Percentiles rank a stretch among this genome's conserved stretches.
Conservation (phyloP, 2,329 filamentous ascomycete species). For the Scedosporium apiospermum region DNA sequence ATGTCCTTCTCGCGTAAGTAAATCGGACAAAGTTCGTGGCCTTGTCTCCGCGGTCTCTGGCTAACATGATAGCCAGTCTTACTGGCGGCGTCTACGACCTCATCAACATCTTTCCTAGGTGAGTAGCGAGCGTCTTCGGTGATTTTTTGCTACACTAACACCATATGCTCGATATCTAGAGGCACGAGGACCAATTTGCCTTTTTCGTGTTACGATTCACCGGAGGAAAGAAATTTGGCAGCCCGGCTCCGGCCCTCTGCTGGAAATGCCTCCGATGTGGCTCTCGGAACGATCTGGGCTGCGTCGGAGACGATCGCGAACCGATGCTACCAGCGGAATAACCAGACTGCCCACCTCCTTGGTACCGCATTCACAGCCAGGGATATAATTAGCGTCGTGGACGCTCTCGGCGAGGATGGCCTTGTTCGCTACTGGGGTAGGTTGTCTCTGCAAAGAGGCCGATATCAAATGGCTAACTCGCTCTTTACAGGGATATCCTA, state of each 20-base stretch:
- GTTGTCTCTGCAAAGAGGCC: neutral
- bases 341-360: constrained; percentile 23
- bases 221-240: neutral
- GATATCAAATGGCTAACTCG: neutral
- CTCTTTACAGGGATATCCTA: constrained; percentile 23
- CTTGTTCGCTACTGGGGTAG: constrained; percentile 29
- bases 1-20: neutral
- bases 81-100: constrained; percentile 18
- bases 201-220: neutral
- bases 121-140: neutral
- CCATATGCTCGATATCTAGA: neutral
- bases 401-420: constrained; percentile 30
- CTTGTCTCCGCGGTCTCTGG: neutral
- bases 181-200: neutral
- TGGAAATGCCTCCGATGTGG: constrained; percentile 13
- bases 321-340: constrained; percentile 12
- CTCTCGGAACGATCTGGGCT: constrained; percentile 15
- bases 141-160: neutral
- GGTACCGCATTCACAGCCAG: constrained; percentile 33
- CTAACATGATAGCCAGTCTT: constrained; percentile 10
- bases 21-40: neutral
- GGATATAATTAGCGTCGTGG: constrained; percentile 33
- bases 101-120: constrained; percentile 18
- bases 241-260: neutral
- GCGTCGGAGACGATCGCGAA: constrained; percentile 11